Conservation (phyloP, 2,329 filamentous ascomycete genomes). For the Daldinia sp. region DNA sequence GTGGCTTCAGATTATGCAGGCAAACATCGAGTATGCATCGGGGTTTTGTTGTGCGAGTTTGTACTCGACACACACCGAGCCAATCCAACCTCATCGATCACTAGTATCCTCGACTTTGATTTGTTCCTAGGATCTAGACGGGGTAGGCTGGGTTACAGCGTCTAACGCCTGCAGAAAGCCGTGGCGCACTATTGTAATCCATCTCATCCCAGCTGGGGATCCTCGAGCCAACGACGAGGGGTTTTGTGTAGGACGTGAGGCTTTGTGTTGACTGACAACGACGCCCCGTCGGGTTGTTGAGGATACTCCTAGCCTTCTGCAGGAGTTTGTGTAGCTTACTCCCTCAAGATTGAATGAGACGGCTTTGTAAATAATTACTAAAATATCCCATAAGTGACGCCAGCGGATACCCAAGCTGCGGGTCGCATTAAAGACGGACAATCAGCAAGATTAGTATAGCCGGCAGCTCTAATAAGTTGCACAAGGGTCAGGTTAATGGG, state of each 20-base stretch:
- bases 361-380: not conserved
- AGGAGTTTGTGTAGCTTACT: not conserved
- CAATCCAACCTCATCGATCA: conserved; percentile 18
- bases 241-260: conserved; percentile 28
- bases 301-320: conserved; percentile 10
- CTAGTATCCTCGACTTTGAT: conserved; percentile 10
- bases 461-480: not conserved
- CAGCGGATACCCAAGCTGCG: not conserved
- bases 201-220: conserved; percentile 12
- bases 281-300: conserved; percentile 22
- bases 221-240: conserved; percentile 18
- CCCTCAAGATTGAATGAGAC: not conserved
- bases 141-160: conserved; percentile 21
- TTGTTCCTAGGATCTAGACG: conserved; percentile 21
- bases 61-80: conserved; percentile 16
- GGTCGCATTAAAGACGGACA: not conserved
- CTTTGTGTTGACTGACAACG: conserved; percentile 27
- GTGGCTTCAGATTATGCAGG: conserved; percentile 34
- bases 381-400: not conserved
- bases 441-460: conserved; percentile 2
- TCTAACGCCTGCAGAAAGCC: conserved; percentile 28
- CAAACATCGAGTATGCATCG: conserved; percentile 32
- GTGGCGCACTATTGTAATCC: conserved; percentile 28
- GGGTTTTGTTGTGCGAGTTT: conserved; percentile 30
- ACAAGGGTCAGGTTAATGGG: not conserved